phyloP scores from a whole-genome alignment of 1,139 yeast species.

The Magnusiomyces sp. region DNA sequence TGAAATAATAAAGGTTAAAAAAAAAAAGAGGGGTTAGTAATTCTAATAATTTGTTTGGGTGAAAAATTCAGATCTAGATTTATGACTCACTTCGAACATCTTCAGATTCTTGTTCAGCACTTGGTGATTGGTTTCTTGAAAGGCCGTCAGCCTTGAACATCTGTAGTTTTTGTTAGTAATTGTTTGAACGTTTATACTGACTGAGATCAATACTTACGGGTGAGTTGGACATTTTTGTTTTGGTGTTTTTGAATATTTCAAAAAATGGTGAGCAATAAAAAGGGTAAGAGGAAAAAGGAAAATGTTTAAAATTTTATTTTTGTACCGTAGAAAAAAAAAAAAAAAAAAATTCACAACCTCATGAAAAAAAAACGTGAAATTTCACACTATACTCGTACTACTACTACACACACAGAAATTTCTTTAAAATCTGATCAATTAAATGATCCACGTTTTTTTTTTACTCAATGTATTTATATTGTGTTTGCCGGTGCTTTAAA shows the following conservation, averaged over 20 bases:
- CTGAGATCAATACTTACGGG: background rate
- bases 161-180: conserved; percentile 17
- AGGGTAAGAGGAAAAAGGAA: background rate
- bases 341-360: background rate
- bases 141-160: conserved; percentile 39
- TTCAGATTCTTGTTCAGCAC: conserved; percentile 51
- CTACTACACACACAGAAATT: too few relatives aligned
- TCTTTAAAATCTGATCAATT: too few relatives aligned
- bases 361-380: background rate
- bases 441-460: too few relatives aligned
- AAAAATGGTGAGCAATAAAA: background rate
- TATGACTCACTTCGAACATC: conserved; percentile 61
- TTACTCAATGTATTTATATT: too few relatives aligned
- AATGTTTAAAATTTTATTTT: background rate
- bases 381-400: too few relatives aligned
- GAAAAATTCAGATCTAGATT: conserved; percentile 56
- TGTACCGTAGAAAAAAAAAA: background rate
- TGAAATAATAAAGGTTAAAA: background rate
- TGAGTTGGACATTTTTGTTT: background rate
- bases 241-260: background rate
- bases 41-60: background rate
- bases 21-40: background rate
- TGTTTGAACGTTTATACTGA: background rate
- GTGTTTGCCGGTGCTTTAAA: too few relatives aligned
- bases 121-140: conserved; percentile 24